Evolutionary conservation across 305 asterid species (phyloP).

Genomic region (Rubia balearica): DNA sequence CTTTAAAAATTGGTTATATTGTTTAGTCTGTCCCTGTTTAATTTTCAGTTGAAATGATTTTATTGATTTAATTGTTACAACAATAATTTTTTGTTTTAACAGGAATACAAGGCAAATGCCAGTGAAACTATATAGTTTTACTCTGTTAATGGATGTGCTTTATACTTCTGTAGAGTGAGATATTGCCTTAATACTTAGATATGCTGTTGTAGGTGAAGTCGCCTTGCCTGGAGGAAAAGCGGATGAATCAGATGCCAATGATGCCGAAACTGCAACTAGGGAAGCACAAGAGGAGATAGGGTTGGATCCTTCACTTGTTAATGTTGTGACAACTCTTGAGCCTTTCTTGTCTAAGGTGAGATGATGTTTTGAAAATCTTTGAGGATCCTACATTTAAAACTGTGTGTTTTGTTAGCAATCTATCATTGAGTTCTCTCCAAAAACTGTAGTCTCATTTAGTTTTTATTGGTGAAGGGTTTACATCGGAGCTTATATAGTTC

Average conservation of each 20-base stretch:
- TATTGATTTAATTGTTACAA: background rate
- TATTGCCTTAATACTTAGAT: background rate
- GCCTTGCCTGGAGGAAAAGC: conserved; percentile 94
- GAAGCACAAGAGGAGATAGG: conserved; percentile 98
- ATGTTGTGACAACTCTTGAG: conserved; percentile 74
- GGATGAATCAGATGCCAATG: conserved; percentile 64
- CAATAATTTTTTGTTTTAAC: background rate
- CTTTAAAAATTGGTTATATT: background rate
- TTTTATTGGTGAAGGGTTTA: background rate
- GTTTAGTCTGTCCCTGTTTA: background rate
- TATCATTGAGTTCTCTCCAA: background rate
- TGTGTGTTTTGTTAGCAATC: background rate
- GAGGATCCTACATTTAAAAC: background rate
- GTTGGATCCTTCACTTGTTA: conserved; percentile 69
- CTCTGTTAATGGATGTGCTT: background rate
- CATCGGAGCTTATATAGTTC: background rate
- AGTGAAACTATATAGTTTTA: background rate
- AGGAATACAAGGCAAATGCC: background rate
- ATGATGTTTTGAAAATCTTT: background rate
- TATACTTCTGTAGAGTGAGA: background rate
- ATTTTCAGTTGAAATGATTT: background rate
- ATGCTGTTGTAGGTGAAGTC: conserved; percentile 64
- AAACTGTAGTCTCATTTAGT: background rate
- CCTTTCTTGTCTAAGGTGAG: conserved; percentile 87
- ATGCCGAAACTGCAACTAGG: conserved; percentile 73